Base-by-base conservation (phyloP, 495 filamentous ascomycete genomes). In the Aeminium ludgeri region DNA sequence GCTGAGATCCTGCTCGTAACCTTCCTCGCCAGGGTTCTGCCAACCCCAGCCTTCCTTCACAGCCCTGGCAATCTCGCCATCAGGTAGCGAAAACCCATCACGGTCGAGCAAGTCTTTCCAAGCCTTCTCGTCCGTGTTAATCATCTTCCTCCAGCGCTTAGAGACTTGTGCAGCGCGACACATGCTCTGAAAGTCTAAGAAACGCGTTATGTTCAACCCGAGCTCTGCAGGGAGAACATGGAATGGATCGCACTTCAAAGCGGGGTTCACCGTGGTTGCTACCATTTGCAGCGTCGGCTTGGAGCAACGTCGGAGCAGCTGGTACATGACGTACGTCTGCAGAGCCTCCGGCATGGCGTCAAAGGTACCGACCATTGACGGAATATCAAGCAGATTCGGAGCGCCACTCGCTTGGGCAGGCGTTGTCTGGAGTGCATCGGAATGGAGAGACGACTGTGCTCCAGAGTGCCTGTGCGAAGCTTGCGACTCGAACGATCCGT, bases 21-120 rank as follows among this genome's bases (percentile, higher is more conserved):
- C 80, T 47, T 84, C 72, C 5, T 76, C 82, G 38, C 74, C 72
- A 1, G 86, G 82, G 57, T 82, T 77, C 55, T 96, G 89, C 83
- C 87, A 99, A n/a, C 86, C 89, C 89, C 89, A 99, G n/a, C 89
- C 89, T 62, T 96, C 80, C 20, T 66, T 70, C 39, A 96, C 80
- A 11, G 89, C 86, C 45, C 76, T 73, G 39, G 87, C 74, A 13
- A 99, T 63, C 54, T 99, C 89, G 10, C 83, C 82, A 1, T 79
- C 70, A 12, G 83, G 78, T 12, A 96, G 64, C 10, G 60, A 55
- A 58, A 80, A 93, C 0, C 82, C 82, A 59, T 94, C 84, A 10
- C 65, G 65, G 43, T 93, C 85, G 45, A 99, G 78, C 0, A 93
- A 66, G 42, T 86, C 81, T 60, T 93, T 95, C 89, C 89, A 99